Base-by-base conservation (phyloP, 2,329 filamentous ascomycete species). In the Colletotrichum sp. region DNA sequence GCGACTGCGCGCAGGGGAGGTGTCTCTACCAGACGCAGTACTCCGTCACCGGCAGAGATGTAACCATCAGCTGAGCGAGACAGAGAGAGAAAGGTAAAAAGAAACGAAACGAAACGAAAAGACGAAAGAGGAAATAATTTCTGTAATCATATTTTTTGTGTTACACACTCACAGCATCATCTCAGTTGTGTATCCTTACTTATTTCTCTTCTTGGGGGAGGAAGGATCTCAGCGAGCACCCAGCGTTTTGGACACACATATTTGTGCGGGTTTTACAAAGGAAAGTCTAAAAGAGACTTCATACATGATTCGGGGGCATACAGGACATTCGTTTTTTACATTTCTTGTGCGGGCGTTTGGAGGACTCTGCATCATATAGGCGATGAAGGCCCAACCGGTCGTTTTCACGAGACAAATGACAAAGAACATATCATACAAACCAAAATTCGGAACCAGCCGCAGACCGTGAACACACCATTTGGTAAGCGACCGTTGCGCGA, bases 21-120 rank as follows among this genome's bases (percentile, higher is more conserved):
- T 87, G 85, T 69, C 82, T 87, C 82, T 85, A 84, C 65, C 80
- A 82, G 48, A 80, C 83, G 68, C 26, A 16, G 5, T 77, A 77
- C 34, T 55, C 69, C 32, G 65, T 77, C 9, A 75, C 69, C 26
- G 76, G 76, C 34, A 73, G 30, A 48, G 69, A 77, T 39, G 65
- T 77, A 7, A 77, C 76, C 66, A 68, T 77, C 43, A 72, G 74
- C 26, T 77, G 64, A 72, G 39, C 12, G 34, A 24, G 26, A 36
- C 34, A 18, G 12, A 24, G 64, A 30, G 24, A 14, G 14, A 26
- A 30, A 21, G 16, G 13, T 48, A 13, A 48, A 48, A 48, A 48
- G 43, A 48, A 48, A 48, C 43, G 43, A 48, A 48, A 48, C 43
- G 43, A 48, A 48, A 48, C 43, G 18, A 21, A n/a, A 48, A 18